Evolutionary conservation across 176 grass and related monocot genomes (phyloP).

Genomic region (Saccharum spontaneum): DNA sequence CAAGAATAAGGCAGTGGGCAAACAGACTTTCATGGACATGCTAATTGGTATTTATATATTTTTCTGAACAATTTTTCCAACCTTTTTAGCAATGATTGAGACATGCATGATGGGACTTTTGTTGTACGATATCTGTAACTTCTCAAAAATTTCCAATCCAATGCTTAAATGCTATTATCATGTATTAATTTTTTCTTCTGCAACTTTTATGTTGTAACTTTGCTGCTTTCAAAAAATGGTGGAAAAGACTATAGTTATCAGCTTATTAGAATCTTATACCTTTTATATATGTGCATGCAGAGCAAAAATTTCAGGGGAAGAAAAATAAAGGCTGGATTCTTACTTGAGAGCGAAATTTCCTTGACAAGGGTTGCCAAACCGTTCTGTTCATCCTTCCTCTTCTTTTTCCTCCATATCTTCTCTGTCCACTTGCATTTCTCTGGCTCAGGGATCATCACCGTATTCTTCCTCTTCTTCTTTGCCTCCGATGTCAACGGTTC

Average conservation of each 20-base stretch:
- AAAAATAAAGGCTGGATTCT: neutral
- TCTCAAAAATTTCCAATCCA: neutral
- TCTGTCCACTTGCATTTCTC: conserved; percentile 40
- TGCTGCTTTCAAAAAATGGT: neutral
- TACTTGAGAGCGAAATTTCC: conserved; percentile 74
- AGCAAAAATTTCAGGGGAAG: neutral
- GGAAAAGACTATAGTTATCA: neutral
- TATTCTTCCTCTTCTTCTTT: conserved; percentile 52
- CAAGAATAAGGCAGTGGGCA: neutral
- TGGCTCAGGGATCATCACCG: neutral
- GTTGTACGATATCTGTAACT: neutral
- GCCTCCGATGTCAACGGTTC: neutral
- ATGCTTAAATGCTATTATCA: neutral
- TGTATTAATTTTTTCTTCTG: neutral
- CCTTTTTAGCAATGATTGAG: neutral
- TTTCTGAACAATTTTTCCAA: neutral
- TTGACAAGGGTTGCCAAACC: conserved; percentile 57
- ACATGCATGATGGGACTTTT: neutral
- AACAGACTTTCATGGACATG: neutral
- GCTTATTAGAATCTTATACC: neutral
- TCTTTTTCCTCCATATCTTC: conserved; percentile 52
- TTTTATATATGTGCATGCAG: neutral
- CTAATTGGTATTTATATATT: neutral
- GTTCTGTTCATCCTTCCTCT: conserved; percentile 42
- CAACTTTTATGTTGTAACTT: neutral